Evolutionary conservation across 768 basidiomycete species (phyloP).

Genomic region (Boletus eberwhitei): DNA sequence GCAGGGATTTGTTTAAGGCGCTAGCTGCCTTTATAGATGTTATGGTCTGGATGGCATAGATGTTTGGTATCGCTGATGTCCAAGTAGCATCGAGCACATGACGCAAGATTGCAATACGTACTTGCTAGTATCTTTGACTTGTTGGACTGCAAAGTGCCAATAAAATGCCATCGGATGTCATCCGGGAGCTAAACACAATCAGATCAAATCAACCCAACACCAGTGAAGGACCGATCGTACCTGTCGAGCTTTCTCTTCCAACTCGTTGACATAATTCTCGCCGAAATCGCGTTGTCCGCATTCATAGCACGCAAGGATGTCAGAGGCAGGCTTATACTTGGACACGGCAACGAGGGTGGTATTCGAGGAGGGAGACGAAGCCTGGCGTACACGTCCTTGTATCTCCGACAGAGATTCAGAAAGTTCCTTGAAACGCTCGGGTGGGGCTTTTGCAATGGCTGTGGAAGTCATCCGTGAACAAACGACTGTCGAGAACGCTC

Average conservation of each 20-base stretch:
- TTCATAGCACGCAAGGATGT: constrained; percentile 80
- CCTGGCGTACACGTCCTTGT: constrained; percentile 42
- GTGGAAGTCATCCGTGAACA: constrained; percentile 20
- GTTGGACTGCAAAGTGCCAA: constrained; percentile 90
- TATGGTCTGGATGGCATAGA: constrained; percentile 84
- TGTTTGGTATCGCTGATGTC: constrained; percentile 74
- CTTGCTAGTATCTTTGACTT: constrained; percentile 88
- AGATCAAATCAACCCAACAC: constrained; percentile 4
- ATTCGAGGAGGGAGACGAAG: constrained; percentile 26
- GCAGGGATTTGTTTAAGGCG: constrained; percentile 71
- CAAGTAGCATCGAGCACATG: constrained; percentile 2
- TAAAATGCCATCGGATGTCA: constrained; percentile 96
- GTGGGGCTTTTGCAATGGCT: constrained; percentile 17
- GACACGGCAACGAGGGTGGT: constrained; percentile 82
- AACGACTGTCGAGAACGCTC: constrained; percentile 4
- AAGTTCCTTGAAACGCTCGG: constrained; percentile 53
- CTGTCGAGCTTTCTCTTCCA: constrained; percentile 78
- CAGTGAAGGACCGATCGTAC: constrained; percentile 37
- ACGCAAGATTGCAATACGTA: constrained; percentile 32
- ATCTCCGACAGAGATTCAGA: constrained; percentile 52
- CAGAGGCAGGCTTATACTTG: constrained; percentile 86
- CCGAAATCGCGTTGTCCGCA: constrained; percentile 89
- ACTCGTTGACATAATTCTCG: constrained; percentile 95
- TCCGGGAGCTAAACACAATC: constrained; percentile 60
- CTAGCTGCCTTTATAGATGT: constrained; percentile 78